Evolutionary conservation across 345 rosid species (phyloP), one percentile per base, ranked within the genome.

Genomic region (Euphorbia pulcherrima): DNA sequence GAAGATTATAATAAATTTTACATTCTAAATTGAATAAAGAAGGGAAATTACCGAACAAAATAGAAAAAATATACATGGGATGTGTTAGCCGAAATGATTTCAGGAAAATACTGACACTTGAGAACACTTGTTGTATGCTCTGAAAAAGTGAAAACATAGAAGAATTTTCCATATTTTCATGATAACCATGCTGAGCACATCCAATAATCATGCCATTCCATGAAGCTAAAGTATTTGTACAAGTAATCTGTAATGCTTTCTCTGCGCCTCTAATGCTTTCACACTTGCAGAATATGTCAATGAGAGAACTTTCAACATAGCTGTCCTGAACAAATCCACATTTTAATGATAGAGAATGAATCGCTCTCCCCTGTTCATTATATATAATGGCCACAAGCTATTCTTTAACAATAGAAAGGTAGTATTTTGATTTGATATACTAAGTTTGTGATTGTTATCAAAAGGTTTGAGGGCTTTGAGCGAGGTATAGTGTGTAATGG

Each of bases 151-250:
- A n/a, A n/a, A n/a, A n/a, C n/a, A n/a, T 29, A 71, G 64, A 33
- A 64, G 64, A 56, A 46, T 58, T 46, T 65, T 55, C 75, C 75
- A 64, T 33, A 56, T 64, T 47, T 69, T 48, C 48, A 48, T n/a
- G 60, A 24, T 26, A 59, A 30, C 72, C 59, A 17, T 69, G 65
- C 17, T 69, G 66, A 21, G 65, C 72, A 33, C 48, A 69, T 47
- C 72, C 72, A 21, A 48, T 69, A 3, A 60, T 33, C 72, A 69
- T 69, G 47, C 65, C 59, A 60, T 69, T 69, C 72, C 60, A 69
- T 23, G 65, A 58, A 47, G 72, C 72, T 28, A 69, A 30, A 33
- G 35, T 60, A 24, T 33, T 10, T 23, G 16, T 47, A 35, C 65
- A 60, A 11, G 55, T 33, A 50, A 33, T 60, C 35, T 21, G 6